Conservation (phyloP, 257 asterid species). For the Perilla frutescens region DNA sequence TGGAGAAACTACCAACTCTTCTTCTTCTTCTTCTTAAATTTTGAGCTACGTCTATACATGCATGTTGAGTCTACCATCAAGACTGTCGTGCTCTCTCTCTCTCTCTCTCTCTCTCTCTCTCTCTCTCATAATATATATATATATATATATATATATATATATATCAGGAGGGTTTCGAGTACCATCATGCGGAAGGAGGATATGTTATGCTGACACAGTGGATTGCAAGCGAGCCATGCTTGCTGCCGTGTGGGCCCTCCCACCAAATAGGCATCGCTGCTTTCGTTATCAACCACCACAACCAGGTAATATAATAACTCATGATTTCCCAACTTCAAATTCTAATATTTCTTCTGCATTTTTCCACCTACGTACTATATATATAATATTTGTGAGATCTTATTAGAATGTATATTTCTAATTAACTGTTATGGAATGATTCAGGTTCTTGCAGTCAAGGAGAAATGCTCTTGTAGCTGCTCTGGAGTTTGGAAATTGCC, state of each 20-base stretch:
- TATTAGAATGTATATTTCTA: not conserved
- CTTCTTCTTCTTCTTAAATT: too few species aligned
- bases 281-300: conserved; percentile 41
- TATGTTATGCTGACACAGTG: conserved; percentile 49
- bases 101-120: not conserved
- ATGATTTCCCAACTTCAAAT: too few species aligned
- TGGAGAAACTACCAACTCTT: too few species aligned
- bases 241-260: conserved; percentile 42
- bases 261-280: conserved; percentile 56
- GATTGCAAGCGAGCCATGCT: conserved; percentile 46
- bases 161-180: conserved; percentile 42
- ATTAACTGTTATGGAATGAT: not conserved
- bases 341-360: too few species aligned
- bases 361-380: too few species aligned
- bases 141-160: too few species aligned
- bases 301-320: conserved; percentile 31
- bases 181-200: conserved; percentile 50
- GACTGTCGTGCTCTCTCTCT: not conserved
- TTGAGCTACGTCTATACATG: too few species aligned
- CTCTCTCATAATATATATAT: not conserved
- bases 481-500: conserved; percentile 53
- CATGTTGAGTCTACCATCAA: too few species aligned
- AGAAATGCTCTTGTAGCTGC: conserved; percentile 47
- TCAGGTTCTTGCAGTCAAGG: conserved; percentile 53
- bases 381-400: too few species aligned